These are phyloP conservation scores for Naumovozyma castellii DNA, from an alignment of 805 yeast species.

Conservation along the genomic window DNA sequence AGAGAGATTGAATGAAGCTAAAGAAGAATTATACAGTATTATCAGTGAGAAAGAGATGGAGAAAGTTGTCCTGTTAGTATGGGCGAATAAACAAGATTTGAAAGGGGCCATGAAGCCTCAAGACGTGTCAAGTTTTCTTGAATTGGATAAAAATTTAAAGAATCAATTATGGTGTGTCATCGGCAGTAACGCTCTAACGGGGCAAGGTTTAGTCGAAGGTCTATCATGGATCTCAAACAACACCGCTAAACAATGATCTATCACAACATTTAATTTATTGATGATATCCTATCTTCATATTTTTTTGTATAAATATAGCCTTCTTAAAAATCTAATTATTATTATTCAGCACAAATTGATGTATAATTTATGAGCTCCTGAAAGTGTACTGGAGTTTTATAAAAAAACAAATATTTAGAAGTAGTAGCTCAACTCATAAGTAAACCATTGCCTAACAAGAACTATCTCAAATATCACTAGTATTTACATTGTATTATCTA, in stretches of 20 bases:
- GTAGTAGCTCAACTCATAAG: no score
- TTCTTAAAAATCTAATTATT: no score
- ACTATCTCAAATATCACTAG: no score
- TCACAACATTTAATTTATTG: not conserved
- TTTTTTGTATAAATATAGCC: not conserved
- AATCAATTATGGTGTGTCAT: slow-evolving; percentile 84
- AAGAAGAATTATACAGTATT: slow-evolving; percentile 65
- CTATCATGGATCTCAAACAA: slow-evolving; percentile 76
- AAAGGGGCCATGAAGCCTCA: slow-evolving; percentile 64
- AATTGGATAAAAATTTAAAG: slow-evolving; percentile 46
- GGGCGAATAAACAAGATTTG: slow-evolving; percentile 84
- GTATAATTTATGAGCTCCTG: no score
- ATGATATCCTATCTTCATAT: not conserved
- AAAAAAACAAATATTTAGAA: no score
- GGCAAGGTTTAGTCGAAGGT: slow-evolving; percentile 84
- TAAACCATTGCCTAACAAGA: no score
- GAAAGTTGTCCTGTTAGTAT: slow-evolving; percentile 67
- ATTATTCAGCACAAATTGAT: no score
- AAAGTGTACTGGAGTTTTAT: no score
- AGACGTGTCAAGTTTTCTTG: slow-evolving; percentile 65
- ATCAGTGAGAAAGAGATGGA: slow-evolving; percentile 77
- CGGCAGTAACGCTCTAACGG: slow-evolving; percentile 82
- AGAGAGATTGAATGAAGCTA: slow-evolving; percentile 66
- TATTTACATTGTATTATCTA: no score
- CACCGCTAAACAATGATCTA: slow-evolving; percentile 22